Conservation (phyloP, 2,329 filamentous ascomycete species). For the Tricladium varicosporioides region DNA sequence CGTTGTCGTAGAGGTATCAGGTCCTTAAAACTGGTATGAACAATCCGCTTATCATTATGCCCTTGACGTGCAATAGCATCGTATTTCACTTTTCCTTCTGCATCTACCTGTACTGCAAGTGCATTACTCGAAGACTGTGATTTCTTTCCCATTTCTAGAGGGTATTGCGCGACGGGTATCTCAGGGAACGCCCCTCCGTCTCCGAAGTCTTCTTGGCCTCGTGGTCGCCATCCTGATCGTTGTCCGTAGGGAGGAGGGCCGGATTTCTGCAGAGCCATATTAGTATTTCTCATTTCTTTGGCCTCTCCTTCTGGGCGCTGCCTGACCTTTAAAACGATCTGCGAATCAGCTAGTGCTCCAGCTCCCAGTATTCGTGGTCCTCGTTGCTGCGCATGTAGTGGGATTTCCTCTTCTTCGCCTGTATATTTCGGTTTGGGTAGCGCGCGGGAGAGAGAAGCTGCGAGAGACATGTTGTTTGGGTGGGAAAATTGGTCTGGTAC, state of each 20-base stretch:
- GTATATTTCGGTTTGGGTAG: conserved; percentile 90
- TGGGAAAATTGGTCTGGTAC: conserved; percentile 8
- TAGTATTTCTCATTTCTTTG: conserved; percentile 12
- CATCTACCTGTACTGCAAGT: conserved; percentile 87
- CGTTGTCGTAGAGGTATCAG: conserved; percentile 90
- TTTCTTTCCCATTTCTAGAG: conserved; percentile 91
- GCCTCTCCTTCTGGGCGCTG: not conserved
- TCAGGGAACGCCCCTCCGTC: conserved; percentile 97
- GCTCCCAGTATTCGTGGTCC: conserved; percentile 81
- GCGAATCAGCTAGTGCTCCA: conserved; percentile 77
- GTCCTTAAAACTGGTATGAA: conserved; percentile 96
- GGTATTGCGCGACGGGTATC: conserved; percentile 90
- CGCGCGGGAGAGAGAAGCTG: conserved; percentile 71
- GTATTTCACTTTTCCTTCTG: conserved; percentile 91
- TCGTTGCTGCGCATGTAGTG: conserved; percentile 67
- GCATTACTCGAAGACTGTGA: conserved; percentile 72
- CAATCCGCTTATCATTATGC: conserved; percentile 77
- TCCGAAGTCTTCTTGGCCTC: conserved; percentile 85
- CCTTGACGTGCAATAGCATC: conserved; percentile 91
- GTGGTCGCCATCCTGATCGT: conserved; percentile 86
- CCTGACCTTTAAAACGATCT: conserved; percentile 74
- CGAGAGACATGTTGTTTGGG: conserved; percentile 51
- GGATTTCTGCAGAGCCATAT: conserved; percentile 52
- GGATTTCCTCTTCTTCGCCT: conserved; percentile 81
- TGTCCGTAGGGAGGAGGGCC: conserved; percentile 88